Evolutionary conservation across 805 yeast genomes (phyloP), one percentile per base, ranked within the genome.

Genomic region (Nakazawaea anatomiae): DNA sequence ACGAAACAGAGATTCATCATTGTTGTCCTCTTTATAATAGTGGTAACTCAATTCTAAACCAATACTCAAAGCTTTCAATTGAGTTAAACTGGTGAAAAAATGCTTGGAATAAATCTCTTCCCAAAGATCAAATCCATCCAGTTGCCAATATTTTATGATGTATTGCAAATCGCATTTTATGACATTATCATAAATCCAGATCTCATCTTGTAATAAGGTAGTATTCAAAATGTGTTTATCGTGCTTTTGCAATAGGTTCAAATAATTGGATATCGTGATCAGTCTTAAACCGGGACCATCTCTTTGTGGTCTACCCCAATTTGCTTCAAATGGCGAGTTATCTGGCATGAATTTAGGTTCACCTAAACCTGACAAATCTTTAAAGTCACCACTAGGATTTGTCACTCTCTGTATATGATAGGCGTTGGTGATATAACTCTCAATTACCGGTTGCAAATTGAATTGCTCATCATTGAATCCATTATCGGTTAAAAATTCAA

Each of bases 271-370:
- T 27, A 84, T 73, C 1, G 96, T 76, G 51, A 85, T 46, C 9
- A 83, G 75, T 58, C 97, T 75, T 52, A 92, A 72, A 1, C 95
- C 91, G 0, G 98, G 97, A 0, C 98, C 98, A 65, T 92, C 98
- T 53, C 89, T 77, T 67, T 92, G 98, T 1, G 98, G 98, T 58
- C 98, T 74, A 2, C 98, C 98, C 98, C 98, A 92, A 36, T 71
- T 64, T 2, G 70, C 83, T 5, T 65, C 64, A 59, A 86, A 92
- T 1, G 87, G 72, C 0, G 79, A 59, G 28, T 85, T 83, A 62
- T 89, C 78, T 4, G 83, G 80, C 63, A 75, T 64, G 62, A 86
- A 92, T 65, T 92, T 92, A 6, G 98, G 97, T 64, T 92, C 98
- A 2, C 97, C 98, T 35, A 91, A 71, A 1, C 88, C 89, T 7